Conservation (phyloP, 352 stramenopile genomes). For the Pythium chondricola region DNA sequence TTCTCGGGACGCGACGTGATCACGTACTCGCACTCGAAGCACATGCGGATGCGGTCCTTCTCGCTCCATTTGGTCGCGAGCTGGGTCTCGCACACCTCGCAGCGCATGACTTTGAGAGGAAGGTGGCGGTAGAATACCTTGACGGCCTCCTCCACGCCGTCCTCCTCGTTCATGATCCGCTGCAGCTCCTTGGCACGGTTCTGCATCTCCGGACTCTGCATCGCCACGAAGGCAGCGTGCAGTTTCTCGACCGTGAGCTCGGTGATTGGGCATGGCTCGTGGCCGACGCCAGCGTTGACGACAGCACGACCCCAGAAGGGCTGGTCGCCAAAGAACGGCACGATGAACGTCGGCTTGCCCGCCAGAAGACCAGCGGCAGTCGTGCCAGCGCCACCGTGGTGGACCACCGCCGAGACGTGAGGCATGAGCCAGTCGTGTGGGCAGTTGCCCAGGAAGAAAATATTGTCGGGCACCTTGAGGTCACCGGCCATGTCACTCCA, state of each 20-base stretch:
- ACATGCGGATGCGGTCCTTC: slow-evolving; percentile 46
- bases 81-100: slow-evolving; percentile 40
- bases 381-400: slow-evolving; percentile 89
- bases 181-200: slow-evolving; percentile 42
- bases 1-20: slow-evolving; percentile 41
- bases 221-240: slow-evolving; percentile 56
- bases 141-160: slow-evolving; percentile 84
- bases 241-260: slow-evolving; percentile 83
- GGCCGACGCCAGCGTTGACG: slow-evolving; percentile 70
- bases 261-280: slow-evolving; percentile 77
- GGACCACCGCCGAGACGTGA: no score
- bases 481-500: no score
- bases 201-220: slow-evolving; percentile 48
- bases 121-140: slow-evolving; percentile 82
- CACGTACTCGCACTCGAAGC: slow-evolving; percentile 48
- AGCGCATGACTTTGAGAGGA: slow-evolving; percentile 85
- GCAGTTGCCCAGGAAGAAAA: no score
- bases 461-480: no score
- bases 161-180: slow-evolving; percentile 67
- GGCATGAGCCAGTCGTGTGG: no score
- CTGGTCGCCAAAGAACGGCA: slow-evolving; percentile 95
- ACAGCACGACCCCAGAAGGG: slow-evolving; percentile 91
- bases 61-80: slow-evolving; percentile 53
- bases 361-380: slow-evolving; percentile 86
- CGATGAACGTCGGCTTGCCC: slow-evolving; percentile 91